Percentiles rank a stretch among this genome's conserved stretches.
phyloP scores from a whole-genome alignment of 108 stramenopile genomes.

The Seminavis robusta region DNA sequence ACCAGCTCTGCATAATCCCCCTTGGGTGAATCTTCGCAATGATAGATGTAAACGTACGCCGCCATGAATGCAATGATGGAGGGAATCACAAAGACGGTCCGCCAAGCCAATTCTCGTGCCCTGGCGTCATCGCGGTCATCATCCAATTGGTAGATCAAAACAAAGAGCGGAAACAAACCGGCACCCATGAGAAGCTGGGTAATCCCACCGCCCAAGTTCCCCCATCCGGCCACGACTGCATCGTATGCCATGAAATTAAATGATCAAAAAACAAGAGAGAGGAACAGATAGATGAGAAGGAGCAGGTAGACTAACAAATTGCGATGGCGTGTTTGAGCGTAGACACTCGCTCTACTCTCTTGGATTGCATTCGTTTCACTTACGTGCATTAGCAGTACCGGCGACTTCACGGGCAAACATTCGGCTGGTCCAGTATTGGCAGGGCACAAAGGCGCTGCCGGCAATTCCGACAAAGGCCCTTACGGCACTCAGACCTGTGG shows the following conservation, averaged over 20 bases:
- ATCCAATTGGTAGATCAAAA: conserved; percentile 15
- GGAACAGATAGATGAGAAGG: too few species aligned
- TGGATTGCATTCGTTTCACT: too few species aligned
- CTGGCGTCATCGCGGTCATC: conserved; percentile 6
- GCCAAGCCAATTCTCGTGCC: conserved; percentile 53
- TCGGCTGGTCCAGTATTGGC: conserved; percentile 75
- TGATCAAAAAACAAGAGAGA: too few species aligned
- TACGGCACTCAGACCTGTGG: conserved; percentile 41
- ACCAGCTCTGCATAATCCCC: conserved; percentile 64
- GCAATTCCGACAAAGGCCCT: conserved; percentile 82
- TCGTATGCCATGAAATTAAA: too few species aligned
- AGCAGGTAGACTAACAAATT: too few species aligned
- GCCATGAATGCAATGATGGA: conserved; percentile 37
- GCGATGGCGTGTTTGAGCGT: too few species aligned
- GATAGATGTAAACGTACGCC: conserved; percentile 31
- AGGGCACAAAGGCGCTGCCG: conserved; percentile 73
- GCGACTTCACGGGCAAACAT: conserved; percentile 80
- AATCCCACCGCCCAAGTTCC: conserved; percentile 70
- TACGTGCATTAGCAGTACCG: conserved; percentile 86
- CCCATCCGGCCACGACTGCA: conserved; percentile 75
- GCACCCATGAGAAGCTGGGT: conserved; percentile 56
- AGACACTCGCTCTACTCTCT: too few species aligned
- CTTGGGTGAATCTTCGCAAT: conserved; percentile 62
- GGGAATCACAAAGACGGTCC: conserved; percentile 62
- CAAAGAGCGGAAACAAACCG: conserved; percentile 45